Evolutionary conservation across 805 yeast genomes (phyloP).

Genomic region (Yarrowia deformans): DNA sequence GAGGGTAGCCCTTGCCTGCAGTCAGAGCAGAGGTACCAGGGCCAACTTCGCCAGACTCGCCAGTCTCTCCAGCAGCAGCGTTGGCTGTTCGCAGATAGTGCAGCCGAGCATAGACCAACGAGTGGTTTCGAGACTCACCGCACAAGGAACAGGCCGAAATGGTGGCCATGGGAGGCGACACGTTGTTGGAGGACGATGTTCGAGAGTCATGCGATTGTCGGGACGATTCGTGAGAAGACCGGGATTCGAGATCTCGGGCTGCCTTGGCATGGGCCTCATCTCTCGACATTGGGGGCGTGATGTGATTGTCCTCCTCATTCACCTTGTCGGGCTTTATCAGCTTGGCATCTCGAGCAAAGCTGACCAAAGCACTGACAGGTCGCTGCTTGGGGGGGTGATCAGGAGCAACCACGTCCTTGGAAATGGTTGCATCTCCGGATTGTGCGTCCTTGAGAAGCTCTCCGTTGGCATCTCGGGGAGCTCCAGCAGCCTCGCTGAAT

Average conservation of each 20-base stretch:
- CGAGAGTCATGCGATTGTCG: slow-evolving; percentile 24
- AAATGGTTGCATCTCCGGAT: slow-evolving; percentile 20
- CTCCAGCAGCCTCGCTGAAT: slow-evolving; percentile 31
- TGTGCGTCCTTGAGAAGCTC: slow-evolving; percentile 23
- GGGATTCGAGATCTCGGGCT: slow-evolving; percentile 27
- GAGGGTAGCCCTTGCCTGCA: slow-evolving; percentile 58
- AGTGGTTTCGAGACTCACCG: slow-evolving; percentile 76
- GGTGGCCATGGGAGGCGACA: slow-evolving; percentile 72
- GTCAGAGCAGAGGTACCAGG: slow-evolving; percentile 32
- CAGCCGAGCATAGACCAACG: slow-evolving; percentile 77
- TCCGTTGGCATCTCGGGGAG: slow-evolving; percentile 32
- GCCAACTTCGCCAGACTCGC: slow-evolving; percentile 30
- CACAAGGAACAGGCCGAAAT: slow-evolving; percentile 81
- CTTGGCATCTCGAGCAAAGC: slow-evolving; percentile 29
- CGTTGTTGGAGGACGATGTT: slow-evolving; percentile 4
- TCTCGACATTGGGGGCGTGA: slow-evolving; percentile 29
- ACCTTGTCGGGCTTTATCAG: slow-evolving; percentile 21
- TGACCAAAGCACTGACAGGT: slow-evolving; percentile 18
- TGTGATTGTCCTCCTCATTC: slow-evolving; percentile 16
- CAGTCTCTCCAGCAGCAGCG: slow-evolving; percentile 42
- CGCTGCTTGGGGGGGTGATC: slow-evolving; percentile 29
- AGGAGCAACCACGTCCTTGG: slow-evolving; percentile 24
- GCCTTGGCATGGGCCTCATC: slow-evolving; percentile 20
- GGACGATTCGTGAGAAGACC: slow-evolving; percentile 17
- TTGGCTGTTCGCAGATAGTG: slow-evolving; percentile 64